Evolutionary conservation across 805 yeast genomes (phyloP).

Genomic region (Pichia membranifaciens): DNA sequence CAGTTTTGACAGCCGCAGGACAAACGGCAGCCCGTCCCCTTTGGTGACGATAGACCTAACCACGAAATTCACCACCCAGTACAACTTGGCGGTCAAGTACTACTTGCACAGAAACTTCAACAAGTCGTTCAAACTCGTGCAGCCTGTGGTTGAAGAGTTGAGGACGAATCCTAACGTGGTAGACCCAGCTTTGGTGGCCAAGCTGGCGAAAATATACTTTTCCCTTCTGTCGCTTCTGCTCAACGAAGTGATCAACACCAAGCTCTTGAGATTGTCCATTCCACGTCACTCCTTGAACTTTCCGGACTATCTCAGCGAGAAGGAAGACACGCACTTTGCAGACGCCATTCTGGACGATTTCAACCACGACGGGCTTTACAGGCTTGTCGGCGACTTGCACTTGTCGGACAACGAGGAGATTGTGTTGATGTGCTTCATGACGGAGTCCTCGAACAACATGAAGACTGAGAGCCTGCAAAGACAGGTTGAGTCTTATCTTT

Average conservation of each 20-base stretch:
- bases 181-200: slow-evolving; percentile 13
- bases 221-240: not conserved
- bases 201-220: slow-evolving; percentile 20
- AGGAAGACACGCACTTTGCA: not conserved
- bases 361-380: slow-evolving; percentile 1
- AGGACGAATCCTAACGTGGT: slow-evolving; percentile 6
- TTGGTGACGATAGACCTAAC: not conserved
- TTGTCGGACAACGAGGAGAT: slow-evolving; percentile 23
- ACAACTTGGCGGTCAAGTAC: slow-evolving; percentile 37
- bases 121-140: slow-evolving; percentile 24
- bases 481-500: slow-evolving; percentile 24
- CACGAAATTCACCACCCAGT: slow-evolving; percentile 21
- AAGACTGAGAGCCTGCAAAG: slow-evolving; percentile 15
- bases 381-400: slow-evolving; percentile 4
- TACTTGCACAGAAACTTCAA: slow-evolving; percentile 33
- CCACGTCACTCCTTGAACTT: not conserved
- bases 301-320: not conserved
- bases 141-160: slow-evolving; percentile 19
- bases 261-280: not conserved
- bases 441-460: slow-evolving; percentile 27
- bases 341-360: not conserved
- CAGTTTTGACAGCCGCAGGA: too few species aligned
- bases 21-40: not conserved
- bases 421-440: slow-evolving; percentile 27
- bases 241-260: not conserved